Percentiles rank a stretch among this genome's conserved stretches.
phyloP scores from a whole-genome alignment of 345 rosid genomes.

The Gossypioides kirkii region DNA sequence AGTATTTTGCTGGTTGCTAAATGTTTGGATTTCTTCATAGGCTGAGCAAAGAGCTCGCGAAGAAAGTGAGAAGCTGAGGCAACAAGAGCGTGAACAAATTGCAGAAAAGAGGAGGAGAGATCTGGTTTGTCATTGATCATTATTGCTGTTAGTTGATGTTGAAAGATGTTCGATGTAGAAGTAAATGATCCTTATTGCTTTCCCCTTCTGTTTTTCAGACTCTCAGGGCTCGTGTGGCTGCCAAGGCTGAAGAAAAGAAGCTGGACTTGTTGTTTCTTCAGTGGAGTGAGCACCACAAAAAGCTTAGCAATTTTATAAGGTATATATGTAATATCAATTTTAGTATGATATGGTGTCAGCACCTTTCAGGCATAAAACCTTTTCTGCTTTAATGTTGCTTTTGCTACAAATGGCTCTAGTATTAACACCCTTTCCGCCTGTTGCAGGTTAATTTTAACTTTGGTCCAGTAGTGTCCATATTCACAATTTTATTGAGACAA shows the following conservation, averaged over 20 bases:
- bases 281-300: constrained; percentile 93
- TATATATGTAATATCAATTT: constrained; percentile 14
- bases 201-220: constrained; percentile 35
- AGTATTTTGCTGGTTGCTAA: background rate
- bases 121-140: constrained; percentile 53
- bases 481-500: constrained; percentile 88
- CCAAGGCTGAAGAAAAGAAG: constrained; percentile 94
- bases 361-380: background rate
- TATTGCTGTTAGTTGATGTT: background rate
- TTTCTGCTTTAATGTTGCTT: background rate
- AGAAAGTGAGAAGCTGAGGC: constrained; percentile 79
- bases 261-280: constrained; percentile 90
- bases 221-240: constrained; percentile 90
- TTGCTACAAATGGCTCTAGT: background rate
- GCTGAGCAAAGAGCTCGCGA: constrained; percentile 81
- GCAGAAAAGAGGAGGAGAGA: constrained; percentile 74
- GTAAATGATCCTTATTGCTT: constrained; percentile 4
- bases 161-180: background rate
- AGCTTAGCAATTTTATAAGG: constrained; percentile 94
- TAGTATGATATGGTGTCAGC: background rate
- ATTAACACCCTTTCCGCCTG: constrained; percentile 13
- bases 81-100: constrained; percentile 63
- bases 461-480: constrained; percentile 99
- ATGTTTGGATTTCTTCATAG: constrained; percentile 29
- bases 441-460: constrained; percentile 97